Percentiles rank a stretch among this genome's conserved stretches.
Evolutionary conservation across 2,329 filamentous ascomycete genomes (phyloP).

Genomic region (Amesomyces nigricolor): DNA sequence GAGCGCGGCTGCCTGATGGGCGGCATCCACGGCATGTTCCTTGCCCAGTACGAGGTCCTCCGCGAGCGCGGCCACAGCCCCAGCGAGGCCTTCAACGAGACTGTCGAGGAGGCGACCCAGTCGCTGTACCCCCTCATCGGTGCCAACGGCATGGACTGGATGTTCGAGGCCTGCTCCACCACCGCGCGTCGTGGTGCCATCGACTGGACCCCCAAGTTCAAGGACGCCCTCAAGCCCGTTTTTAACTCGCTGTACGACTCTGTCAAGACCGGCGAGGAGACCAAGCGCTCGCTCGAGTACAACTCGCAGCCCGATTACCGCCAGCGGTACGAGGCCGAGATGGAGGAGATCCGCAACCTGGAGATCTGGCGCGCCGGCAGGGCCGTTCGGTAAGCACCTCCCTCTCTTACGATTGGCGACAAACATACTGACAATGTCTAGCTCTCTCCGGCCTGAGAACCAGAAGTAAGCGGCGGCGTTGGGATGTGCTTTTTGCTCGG

Average conservation of each 20-base stretch:
- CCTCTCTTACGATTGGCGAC: not conserved
- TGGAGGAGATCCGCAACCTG: constrained; percentile 94
- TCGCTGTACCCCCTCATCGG: constrained; percentile 96
- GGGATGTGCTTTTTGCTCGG: constrained; percentile 18
- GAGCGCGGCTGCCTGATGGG: constrained; percentile 99
- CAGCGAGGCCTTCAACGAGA: constrained; percentile 99
- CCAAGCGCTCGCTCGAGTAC: constrained; percentile 92
- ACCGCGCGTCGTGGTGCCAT: constrained; percentile 97
- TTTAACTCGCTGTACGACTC: constrained; percentile 97
- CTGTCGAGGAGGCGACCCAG: constrained; percentile 98
- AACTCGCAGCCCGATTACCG: constrained; percentile 95
- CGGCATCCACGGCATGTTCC: constrained; percentile 99
- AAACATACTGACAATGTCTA: constrained; percentile 29
- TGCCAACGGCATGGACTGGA: constrained; percentile 99
- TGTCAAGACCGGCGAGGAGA: constrained; percentile 88
- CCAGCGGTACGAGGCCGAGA: constrained; percentile 94
- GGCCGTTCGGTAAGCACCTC: constrained; percentile 69
- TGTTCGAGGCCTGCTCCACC: constrained; percentile 99
- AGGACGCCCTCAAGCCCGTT: constrained; percentile 96
- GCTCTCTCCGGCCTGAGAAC: constrained; percentile 79
- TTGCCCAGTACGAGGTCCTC: constrained; percentile 99
- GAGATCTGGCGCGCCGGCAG: constrained; percentile 99
- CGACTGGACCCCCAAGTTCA: constrained; percentile 97
- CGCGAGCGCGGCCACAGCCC: constrained; percentile 97
- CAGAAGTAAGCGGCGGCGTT: constrained; percentile 53